Evolutionary conservation across 2,329 filamentous ascomycete species (phyloP), one percentile per base, ranked within the genome.

Genomic region (Colletotrichum abscissum): DNA sequence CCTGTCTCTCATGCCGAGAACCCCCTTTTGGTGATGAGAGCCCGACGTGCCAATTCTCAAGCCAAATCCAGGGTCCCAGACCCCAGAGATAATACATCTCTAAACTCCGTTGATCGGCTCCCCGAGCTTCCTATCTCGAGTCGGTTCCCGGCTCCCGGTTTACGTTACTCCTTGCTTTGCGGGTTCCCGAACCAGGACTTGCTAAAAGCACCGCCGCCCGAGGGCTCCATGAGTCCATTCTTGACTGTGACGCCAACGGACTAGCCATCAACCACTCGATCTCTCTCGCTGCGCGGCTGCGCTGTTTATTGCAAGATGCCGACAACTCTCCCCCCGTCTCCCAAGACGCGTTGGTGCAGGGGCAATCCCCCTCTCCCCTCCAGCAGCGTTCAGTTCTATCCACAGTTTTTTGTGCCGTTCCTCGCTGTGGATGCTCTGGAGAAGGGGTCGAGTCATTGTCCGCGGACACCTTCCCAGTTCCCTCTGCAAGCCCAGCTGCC

Each of bases 381-480:
- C n/a, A 56, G 63, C 60, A 38, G 26, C 35, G 59, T n/a, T n/a
- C 49, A 60, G 52, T 42, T 19, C 14, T 42, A 42, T 16, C 70
- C 60, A 55, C 28, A 56, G 38, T 42, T 9, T 6, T 70, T 30
- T 58, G 46, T 65, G 46, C 46, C 46, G 67, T 30, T n/a, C 60
- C 49, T 64, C 22, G 33, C 55, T 69, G 70, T 70, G 70, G 70
- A 65, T 73, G 67, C 70, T 70, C 70, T 73, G 59, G 55, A 69
- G 70, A 70, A 56, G 59, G 26, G 42, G 42, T 35, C 67, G 67
- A 73, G 70, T 73, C 70, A 73, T 69, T 28, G 55, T 57, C 52
- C 58, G 30, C 35, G 38, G 57, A 38, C 69, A 72, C 64, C 19
- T 57, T 63, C 58, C 56, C 69, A 54, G 14, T 59, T 54, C 35